Conservation (phyloP, 495 filamentous ascomycete genomes). For the Lophiostoma macrostomum region DNA sequence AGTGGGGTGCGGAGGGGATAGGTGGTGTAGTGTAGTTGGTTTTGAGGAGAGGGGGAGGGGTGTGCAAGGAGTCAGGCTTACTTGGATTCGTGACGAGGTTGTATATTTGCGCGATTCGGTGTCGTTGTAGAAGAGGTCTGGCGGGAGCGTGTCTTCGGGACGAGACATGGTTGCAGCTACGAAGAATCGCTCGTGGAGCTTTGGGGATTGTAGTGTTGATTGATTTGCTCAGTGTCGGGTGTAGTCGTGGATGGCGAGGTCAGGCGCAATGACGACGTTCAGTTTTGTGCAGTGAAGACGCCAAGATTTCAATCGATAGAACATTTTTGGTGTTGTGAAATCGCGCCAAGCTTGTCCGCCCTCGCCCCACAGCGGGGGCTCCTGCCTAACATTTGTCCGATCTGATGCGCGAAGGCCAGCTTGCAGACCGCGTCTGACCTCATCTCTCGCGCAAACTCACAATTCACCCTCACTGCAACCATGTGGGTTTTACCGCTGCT, state of each 20-base stretch:
- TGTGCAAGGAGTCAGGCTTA: too few species aligned
- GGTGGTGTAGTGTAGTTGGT: conserved; percentile 88
- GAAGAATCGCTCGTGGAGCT: too few species aligned
- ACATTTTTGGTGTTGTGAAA: conserved; percentile 10
- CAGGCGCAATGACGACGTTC: neutral
- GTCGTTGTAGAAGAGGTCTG: conserved; percentile 97
- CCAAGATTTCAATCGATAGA: conserved; percentile 13
- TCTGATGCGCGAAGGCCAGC: neutral
- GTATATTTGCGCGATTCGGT: conserved; percentile 94
- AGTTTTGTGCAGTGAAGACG: neutral
- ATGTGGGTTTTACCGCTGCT: conserved; percentile 94
- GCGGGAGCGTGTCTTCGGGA: conserved; percentile 87
- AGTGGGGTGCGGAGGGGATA: conserved; percentile 86
- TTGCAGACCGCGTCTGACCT: conserved; percentile 16
- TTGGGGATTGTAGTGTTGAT: neutral
- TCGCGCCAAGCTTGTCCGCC: neutral
- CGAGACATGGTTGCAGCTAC: conserved; percentile 72
- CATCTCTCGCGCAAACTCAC: conserved; percentile 15
- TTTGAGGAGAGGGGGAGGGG: too few species aligned
- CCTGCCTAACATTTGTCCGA: conserved; percentile 9
- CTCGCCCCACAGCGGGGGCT: conserved; percentile 3
- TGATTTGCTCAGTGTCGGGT: neutral
- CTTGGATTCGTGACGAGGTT: conserved; percentile 90
- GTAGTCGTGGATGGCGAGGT: too few species aligned
- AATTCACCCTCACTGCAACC: conserved; percentile 25